Evolutionary conservation across 2,329 filamentous ascomycete species (phyloP).

Genomic region (Cryphonectria japonica): DNA sequence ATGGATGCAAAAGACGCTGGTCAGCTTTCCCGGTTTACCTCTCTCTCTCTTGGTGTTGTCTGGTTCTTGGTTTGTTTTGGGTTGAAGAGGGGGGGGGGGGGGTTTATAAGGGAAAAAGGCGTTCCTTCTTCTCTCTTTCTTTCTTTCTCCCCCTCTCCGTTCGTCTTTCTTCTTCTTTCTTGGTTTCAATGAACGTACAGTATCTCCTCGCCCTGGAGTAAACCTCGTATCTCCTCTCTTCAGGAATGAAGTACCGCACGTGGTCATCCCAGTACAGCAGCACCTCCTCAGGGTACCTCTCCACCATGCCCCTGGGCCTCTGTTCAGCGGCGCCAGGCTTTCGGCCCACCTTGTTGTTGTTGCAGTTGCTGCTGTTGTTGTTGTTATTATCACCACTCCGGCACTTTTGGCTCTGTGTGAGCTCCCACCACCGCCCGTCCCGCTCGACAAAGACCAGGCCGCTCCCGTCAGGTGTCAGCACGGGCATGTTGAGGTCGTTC

Average conservation of each 20-base stretch:
- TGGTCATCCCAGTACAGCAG: slow-evolving; percentile 28
- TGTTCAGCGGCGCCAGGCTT: slow-evolving; percentile 9
- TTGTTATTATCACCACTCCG: slow-evolving; percentile 1
- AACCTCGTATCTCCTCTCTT: slow-evolving; percentile 20
- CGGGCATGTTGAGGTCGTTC: slow-evolving; percentile 30
- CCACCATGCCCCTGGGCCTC: slow-evolving; percentile 26
- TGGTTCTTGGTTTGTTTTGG: too few relatives aligned
- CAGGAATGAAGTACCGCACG: slow-evolving; percentile 23
- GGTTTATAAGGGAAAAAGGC: too few relatives aligned
- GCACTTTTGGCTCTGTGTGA: slow-evolving; percentile 24
- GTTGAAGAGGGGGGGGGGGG: too few relatives aligned
- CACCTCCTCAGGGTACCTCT: slow-evolving; percentile 29
- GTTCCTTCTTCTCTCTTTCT: too few relatives aligned
- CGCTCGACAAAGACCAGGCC: slow-evolving; percentile 23
- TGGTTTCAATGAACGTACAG: slow-evolving; percentile 12
- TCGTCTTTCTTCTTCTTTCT: background rate
- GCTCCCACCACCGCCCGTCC: slow-evolving; percentile 27
- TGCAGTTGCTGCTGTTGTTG: background rate
- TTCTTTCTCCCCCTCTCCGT: background rate
- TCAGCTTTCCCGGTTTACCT: background rate
- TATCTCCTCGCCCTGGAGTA: slow-evolving; percentile 21
- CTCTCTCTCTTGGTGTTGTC: too few relatives aligned
- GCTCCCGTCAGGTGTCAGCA: slow-evolving; percentile 28
- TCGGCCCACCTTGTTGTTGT: background rate
- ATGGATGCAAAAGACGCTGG: background rate